Base-by-base conservation (phyloP, 2,329 filamentous ascomycete species). In the Dryadomyces quercus-mongolicae region DNA sequence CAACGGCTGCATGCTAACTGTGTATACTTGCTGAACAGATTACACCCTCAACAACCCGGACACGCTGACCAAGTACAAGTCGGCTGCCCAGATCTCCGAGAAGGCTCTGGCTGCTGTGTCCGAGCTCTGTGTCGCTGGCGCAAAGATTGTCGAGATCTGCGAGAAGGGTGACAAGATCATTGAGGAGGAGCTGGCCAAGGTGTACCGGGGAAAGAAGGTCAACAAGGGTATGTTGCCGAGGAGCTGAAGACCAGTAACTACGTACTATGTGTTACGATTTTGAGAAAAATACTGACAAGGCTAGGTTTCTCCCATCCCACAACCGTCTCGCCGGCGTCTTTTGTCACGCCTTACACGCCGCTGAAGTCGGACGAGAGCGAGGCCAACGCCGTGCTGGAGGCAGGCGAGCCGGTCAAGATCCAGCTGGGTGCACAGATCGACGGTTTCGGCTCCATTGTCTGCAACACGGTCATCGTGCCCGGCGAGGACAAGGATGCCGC, bases 61-160 rank as follows among this genome's bases (percentile, higher is more conserved):
- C 70, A 96, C 90, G 65, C 81, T 98, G 65, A 97, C 93, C 74
- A 98, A 97, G 80, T 97, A 97, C 81, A 97, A 95, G 84, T 91
- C 87, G 61, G 93, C 93, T 55, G 92, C 88, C 60, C 80, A 87
- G 69, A 97, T 98, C 73, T 93, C 92, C 52, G 88, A 96, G 71
- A 95, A 92, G 76, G 92, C 95, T 63, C 82, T 98, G 62, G 88
- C 90, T 64, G 85, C 86, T 63, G 92, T 98, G 61, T 75, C 79
- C 57, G 76, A 80, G 69, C 75, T 84, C 59, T 82, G 88, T 68
- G 78, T 87, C 58, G 86, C 92, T 60, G 92, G 89, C 63, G 87
- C 85, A 71, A 96, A 95, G 79, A 89, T 97, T 65, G 80, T 97
- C 64, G 84, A 89, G 64, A 81, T 98, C 71, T 98, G 93, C 76